phyloP scores from a whole-genome alignment of 1,284 basidiomycete genomes.

The Violaceomyces palustris region DNA sequence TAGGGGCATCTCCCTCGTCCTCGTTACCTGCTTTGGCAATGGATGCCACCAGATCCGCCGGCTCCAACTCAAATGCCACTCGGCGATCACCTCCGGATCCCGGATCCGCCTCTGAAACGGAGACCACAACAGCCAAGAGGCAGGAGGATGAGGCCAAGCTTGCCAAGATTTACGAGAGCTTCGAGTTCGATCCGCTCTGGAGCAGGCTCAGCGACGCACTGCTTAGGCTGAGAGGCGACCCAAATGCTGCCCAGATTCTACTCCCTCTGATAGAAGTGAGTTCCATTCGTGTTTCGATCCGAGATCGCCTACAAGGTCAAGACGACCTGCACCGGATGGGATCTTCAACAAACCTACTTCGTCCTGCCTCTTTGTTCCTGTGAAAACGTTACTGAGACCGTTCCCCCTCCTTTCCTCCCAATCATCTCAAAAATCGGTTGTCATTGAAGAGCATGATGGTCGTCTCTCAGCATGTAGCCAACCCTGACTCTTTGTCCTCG shows the following conservation, averaged over 20 bases:
- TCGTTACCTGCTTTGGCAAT: no score
- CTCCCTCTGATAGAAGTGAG: slow-evolving; percentile 47
- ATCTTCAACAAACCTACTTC: no score
- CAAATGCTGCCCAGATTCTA: slow-evolving; percentile 46
- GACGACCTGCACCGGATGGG: no score
- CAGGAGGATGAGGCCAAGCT: slow-evolving; percentile 57
- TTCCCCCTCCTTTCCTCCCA: no score
- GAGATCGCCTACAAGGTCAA: no score
- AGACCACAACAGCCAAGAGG: slow-evolving; percentile 50
- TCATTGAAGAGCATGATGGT: slow-evolving; percentile 70
- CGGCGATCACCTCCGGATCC: not conserved
- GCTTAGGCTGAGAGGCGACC: slow-evolving; percentile 42
- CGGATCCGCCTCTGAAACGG: not conserved
- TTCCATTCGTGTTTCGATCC: no score
- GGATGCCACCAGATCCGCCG: no score
- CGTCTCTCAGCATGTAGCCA: slow-evolving; percentile 78
- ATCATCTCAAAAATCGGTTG: no score
- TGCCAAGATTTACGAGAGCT: slow-evolving; percentile 47
- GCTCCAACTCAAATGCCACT: not conserved
- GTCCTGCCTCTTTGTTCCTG: no score
- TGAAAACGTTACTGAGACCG: no score
- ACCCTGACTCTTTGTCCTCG: slow-evolving; percentile 15
- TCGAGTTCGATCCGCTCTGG: slow-evolving; percentile 47
- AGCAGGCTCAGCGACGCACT: slow-evolving; percentile 43
- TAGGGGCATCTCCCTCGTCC: no score